phyloP scores from a whole-genome alignment of 495 filamentous ascomycete genomes.

The Tuber microsphaerosporum region DNA sequence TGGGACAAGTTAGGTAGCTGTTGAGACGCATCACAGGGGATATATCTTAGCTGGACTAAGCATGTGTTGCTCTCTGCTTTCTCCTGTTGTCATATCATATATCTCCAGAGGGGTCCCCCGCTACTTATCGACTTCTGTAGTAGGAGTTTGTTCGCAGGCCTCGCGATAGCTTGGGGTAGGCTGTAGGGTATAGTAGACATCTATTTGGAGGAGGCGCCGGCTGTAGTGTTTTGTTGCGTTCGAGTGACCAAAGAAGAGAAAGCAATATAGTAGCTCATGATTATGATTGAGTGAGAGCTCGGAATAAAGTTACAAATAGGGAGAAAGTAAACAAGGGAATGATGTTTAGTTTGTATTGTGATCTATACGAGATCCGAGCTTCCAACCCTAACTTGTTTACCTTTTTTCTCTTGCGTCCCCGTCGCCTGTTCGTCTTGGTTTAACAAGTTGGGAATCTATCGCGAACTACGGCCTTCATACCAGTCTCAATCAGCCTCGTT shows the following conservation, averaged over 20 bases:
- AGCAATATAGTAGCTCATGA: background rate
- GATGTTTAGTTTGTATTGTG: background rate
- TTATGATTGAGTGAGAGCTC: background rate
- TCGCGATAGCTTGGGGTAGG: background rate
- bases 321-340: background rate
- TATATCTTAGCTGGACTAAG: background rate
- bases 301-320: background rate
- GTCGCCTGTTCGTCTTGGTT: background rate
- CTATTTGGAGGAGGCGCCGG: background rate
- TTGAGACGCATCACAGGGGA: background rate
- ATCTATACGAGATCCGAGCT: background rate
- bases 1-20: background rate
- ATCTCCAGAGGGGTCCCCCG: background rate
- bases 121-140: background rate
- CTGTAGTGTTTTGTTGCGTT: background rate
- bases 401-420: background rate
- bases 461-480: background rate
- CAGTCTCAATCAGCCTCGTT: background rate
- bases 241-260: background rate
- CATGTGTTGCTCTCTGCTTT: too few species aligned
- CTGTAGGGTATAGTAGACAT: background rate
- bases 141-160: background rate
- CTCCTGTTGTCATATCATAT: background rate
- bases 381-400: background rate
- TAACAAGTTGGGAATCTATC: background rate